Conservation (phyloP, 2,329 filamentous ascomycete genomes). For the Monosporascus sp. region DNA sequence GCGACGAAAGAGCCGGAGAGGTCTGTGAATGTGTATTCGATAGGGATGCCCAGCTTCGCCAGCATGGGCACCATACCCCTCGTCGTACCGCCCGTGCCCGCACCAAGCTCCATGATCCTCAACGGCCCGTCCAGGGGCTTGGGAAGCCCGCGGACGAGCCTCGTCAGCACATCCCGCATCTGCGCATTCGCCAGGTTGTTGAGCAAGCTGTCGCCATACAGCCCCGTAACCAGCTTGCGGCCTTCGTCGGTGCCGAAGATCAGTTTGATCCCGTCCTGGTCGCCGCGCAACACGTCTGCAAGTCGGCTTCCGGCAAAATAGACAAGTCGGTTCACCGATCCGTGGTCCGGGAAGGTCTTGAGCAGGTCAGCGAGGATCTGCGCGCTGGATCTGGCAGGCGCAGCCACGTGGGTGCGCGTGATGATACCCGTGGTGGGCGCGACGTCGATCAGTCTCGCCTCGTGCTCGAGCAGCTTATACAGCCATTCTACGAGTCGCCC, state of each 20-base stretch:
- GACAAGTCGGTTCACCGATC: slow-evolving; percentile 12
- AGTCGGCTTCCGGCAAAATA: slow-evolving; percentile 14
- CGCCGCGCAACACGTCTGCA: slow-evolving; percentile 20
- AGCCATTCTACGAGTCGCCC: slow-evolving; percentile 24
- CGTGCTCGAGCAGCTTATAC: slow-evolving; percentile 26
- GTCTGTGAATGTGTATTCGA: slow-evolving; percentile 33
- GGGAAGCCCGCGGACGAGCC: slow-evolving; percentile 4
- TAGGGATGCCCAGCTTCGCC: slow-evolving; percentile 9
- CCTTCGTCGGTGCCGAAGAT: slow-evolving; percentile 29
- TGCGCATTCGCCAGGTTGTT: slow-evolving; percentile 26
- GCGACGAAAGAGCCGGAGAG: slow-evolving; percentile 23
- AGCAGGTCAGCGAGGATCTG: slow-evolving; percentile 18
- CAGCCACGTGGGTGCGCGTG: slow-evolving; percentile 21
- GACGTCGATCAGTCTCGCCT: slow-evolving; percentile 24
- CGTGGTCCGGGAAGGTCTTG: slow-evolving; percentile 15
- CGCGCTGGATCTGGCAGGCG: slow-evolving; percentile 14
- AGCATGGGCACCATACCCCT: slow-evolving; percentile 15
- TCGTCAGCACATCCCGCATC: slow-evolving; percentile 22
- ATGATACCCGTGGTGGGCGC: slow-evolving; percentile 10
- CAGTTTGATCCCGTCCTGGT: slow-evolving; percentile 27
- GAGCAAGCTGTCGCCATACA: slow-evolving; percentile 26
- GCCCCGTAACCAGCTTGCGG: slow-evolving; percentile 23
- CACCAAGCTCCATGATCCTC: slow-evolving; percentile 28
- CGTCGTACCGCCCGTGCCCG: slow-evolving; percentile 30
- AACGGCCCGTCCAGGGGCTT: slow-evolving; percentile 9